These are phyloP conservation scores for Vigna mungo DNA, from an alignment of 306 rosid genomes.

Conservation along the genomic window DNA sequence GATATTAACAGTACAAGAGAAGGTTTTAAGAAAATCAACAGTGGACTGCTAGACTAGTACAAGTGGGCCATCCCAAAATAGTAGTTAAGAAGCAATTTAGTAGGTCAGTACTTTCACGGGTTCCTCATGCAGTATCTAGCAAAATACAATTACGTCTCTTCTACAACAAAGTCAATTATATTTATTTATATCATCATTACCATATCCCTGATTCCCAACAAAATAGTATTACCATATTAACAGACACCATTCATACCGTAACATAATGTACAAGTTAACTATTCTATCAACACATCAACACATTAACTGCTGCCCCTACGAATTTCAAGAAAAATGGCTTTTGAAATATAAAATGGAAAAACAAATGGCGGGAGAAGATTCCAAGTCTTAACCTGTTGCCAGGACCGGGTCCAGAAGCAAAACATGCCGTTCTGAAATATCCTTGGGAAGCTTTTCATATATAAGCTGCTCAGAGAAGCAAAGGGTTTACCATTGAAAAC, in stretches of 20 bases:
- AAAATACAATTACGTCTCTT: not conserved
- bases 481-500: slow-evolving; percentile 40
- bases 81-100: not conserved
- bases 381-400: slow-evolving; percentile 76
- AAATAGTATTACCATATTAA: slow-evolving; percentile 23
- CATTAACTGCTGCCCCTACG: not conserved
- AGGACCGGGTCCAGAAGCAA: slow-evolving; percentile 98
- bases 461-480: slow-evolving; percentile 74
- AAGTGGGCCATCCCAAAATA: not conserved
- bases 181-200: not conserved
- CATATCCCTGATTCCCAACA: not conserved
- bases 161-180: slow-evolving; percentile 4
- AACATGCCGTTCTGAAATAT: slow-evolving; percentile 97
- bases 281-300: not conserved
- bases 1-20: not conserved
- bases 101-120: not conserved
- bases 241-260: slow-evolving; percentile 10
- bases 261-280: slow-evolving; percentile 2
- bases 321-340: slow-evolving; percentile 21
- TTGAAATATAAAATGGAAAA: slow-evolving; percentile 21
- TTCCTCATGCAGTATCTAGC: slow-evolving; percentile 6
- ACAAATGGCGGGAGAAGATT: slow-evolving; percentile 34
- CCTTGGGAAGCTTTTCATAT: slow-evolving; percentile 95
- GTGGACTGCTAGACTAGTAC: not conserved
- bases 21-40: not conserved